Evolutionary conservation across 2,329 filamentous ascomycete species (phyloP).

Genomic region (Botryotinia globosa): DNA sequence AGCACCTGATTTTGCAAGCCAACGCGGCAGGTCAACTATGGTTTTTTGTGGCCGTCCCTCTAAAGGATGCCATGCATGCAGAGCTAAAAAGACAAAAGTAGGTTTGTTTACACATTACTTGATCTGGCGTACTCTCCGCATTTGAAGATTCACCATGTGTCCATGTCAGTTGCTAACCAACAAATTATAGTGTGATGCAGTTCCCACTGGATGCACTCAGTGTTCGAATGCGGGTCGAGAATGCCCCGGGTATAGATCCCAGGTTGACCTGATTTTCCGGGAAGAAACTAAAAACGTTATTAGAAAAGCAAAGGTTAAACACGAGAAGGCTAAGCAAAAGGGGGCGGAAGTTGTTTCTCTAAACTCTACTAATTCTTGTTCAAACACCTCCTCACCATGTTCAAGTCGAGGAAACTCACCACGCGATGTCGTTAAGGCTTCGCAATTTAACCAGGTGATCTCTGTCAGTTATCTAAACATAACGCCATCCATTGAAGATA

Average conservation of each 20-base stretch:
- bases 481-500: conserved; percentile 34
- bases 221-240: conserved; percentile 51
- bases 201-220: conserved; percentile 51
- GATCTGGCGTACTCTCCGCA: neutral
- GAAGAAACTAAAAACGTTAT: conserved; percentile 56
- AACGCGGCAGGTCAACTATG: conserved; percentile 40
- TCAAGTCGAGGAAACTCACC: neutral
- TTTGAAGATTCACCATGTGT: neutral
- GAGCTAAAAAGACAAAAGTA: conserved; percentile 55
- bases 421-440: neutral
- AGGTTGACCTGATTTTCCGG: conserved; percentile 56
- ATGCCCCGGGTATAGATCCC: conserved; percentile 56
- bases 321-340: conserved; percentile 13
- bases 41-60: conserved; percentile 58
- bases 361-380: neutral
- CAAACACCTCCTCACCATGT: neutral
- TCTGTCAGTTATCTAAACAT: conserved; percentile 32
- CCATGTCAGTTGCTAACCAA: neutral
- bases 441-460: neutral
- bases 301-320: conserved; percentile 43
- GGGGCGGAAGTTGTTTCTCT: neutral
- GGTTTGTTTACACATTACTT: neutral
- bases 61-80: conserved; percentile 54
- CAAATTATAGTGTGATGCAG: conserved; percentile 50
- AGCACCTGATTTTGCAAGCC: neutral